phyloP scores from a whole-genome alignment of 2,329 filamentous ascomycete species.

The Lasiodiplodia sp. region DNA sequence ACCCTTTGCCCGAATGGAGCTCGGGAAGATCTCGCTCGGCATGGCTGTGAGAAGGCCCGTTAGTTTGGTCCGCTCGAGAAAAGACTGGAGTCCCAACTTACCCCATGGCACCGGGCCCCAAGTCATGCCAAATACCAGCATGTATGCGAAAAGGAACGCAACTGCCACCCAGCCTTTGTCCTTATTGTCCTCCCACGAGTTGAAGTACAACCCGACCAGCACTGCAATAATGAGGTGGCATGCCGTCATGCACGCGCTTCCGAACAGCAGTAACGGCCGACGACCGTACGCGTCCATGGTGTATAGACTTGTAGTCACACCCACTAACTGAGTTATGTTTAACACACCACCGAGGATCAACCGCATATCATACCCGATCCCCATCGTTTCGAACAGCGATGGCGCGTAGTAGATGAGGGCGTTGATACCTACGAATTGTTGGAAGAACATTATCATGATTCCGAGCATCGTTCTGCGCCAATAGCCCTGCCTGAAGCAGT shows the following conservation, averaged over 20 bases:
- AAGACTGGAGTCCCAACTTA: too few species aligned
- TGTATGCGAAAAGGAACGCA: slow-evolving; percentile 68
- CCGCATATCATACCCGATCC: slow-evolving; percentile 45
- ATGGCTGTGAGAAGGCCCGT: slow-evolving; percentile 34
- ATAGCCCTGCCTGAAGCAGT: slow-evolving; percentile 56
- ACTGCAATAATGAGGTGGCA: slow-evolving; percentile 60
- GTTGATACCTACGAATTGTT: slow-evolving; percentile 54
- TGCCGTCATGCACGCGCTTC: slow-evolving; percentile 56
- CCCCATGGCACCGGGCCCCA: slow-evolving; percentile 64
- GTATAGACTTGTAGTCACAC: slow-evolving; percentile 49
- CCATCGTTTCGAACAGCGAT: slow-evolving; percentile 52
- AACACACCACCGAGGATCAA: slow-evolving; percentile 50
- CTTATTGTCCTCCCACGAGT: slow-evolving; percentile 45
- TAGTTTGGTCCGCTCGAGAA: too few species aligned
- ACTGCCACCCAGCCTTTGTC: slow-evolving; percentile 63
- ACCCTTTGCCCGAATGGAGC: slow-evolving; percentile 67
- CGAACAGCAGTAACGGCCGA: slow-evolving; percentile 46
- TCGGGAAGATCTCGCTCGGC: slow-evolving; percentile 69
- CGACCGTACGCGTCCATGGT: slow-evolving; percentile 54
- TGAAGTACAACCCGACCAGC: slow-evolving; percentile 59
- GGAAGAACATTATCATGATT: slow-evolving; percentile 52
- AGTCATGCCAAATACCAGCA: slow-evolving; percentile 66
- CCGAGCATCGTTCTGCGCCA: slow-evolving; percentile 53
- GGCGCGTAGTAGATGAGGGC: slow-evolving; percentile 60
- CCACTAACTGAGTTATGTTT: slow-evolving; percentile 53